Conservation (phyloP, 2,329 filamentous ascomycete species). For the Penicillium sp. region DNA sequence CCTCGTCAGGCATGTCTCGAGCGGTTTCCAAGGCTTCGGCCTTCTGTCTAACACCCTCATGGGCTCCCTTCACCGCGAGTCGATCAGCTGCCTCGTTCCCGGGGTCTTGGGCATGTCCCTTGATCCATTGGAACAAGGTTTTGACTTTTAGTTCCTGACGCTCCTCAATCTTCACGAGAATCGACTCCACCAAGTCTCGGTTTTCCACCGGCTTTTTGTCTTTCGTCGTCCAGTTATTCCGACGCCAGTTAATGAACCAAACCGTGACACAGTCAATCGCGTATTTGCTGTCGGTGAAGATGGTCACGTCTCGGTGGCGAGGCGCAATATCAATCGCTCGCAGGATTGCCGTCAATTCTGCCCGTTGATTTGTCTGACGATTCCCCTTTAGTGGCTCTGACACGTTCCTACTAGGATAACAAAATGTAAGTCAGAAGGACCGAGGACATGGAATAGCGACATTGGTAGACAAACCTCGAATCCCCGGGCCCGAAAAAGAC, state of each 20-base stretch:
- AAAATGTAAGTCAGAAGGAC: constrained; percentile 24
- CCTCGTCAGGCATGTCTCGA: constrained; percentile 27
- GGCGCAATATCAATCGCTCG: constrained; percentile 78
- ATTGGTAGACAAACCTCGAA: constrained; percentile 47
- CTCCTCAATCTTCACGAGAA: constrained; percentile 70
- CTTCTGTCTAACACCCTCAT: constrained; percentile 34
- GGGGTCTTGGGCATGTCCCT: constrained; percentile 70
- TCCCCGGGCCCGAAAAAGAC: constrained; percentile 64
- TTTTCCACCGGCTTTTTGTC: constrained; percentile 76
- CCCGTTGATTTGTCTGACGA: constrained; percentile 89
- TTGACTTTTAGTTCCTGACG: constrained; percentile 59
- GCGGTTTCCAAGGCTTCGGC: constrained; percentile 25
- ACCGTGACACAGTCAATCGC: constrained; percentile 83
- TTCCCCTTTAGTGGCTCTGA: constrained; percentile 73
- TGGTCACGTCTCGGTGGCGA: constrained; percentile 65
- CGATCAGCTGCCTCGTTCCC: constrained; percentile 81
- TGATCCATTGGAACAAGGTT: constrained; percentile 83
- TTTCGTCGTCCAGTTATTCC: constrained; percentile 74
- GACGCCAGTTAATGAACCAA: constrained; percentile 78
- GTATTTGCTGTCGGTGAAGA: constrained; percentile 88
- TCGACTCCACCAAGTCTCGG: constrained; percentile 73
- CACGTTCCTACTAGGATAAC: constrained; percentile 57
- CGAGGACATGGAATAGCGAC: background rate
- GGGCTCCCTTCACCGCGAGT: constrained; percentile 69
- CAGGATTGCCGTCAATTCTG: constrained; percentile 86